Percentiles rank a stretch among this genome's conserved stretches.
Conservation (phyloP, 495 filamentous ascomycete genomes). For the Terfezia boudieri region DNA sequence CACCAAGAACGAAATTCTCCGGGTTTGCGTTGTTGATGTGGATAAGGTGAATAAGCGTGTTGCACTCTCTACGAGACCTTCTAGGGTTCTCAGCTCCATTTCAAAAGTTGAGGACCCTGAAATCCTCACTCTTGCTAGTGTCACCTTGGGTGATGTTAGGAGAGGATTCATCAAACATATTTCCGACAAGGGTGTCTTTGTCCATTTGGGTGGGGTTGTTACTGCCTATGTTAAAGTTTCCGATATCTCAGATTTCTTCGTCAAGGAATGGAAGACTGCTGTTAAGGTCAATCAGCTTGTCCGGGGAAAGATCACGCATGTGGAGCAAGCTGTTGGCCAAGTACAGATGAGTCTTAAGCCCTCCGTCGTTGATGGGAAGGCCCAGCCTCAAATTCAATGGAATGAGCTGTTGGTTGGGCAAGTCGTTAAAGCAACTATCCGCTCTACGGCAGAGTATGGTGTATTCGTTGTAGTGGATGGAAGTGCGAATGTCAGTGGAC, state of each 20-base stretch:
- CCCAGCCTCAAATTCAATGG: slow-evolving; percentile 43
- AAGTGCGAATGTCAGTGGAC: slow-evolving; percentile 64
- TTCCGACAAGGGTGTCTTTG: slow-evolving; percentile 65
- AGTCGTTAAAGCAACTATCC: slow-evolving; percentile 64
- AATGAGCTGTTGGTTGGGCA: slow-evolving; percentile 55
- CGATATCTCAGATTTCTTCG: slow-evolving; percentile 68
- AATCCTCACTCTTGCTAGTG: slow-evolving; percentile 39
- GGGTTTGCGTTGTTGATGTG: slow-evolving; percentile 57
- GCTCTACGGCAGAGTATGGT: slow-evolving; percentile 83
- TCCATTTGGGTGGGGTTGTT: slow-evolving; percentile 55
- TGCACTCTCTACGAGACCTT: slow-evolving; percentile 60
- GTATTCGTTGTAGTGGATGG: slow-evolving; percentile 79
- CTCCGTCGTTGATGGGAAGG: slow-evolving; percentile 49
- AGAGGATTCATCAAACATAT: slow-evolving; percentile 79
- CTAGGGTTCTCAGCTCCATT: slow-evolving; percentile 68
- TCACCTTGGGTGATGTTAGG: slow-evolving; percentile 58
- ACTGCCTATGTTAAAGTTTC: slow-evolving; percentile 61
- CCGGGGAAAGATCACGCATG: slow-evolving; percentile 53
- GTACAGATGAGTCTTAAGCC: slow-evolving; percentile 70
- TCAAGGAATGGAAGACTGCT: slow-evolving; percentile 88
- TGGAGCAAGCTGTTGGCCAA: slow-evolving; percentile 40
- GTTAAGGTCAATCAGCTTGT: slow-evolving; percentile 76
- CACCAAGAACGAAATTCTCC: slow-evolving; percentile 63
- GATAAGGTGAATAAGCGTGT: slow-evolving; percentile 68
- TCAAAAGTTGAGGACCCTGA: slow-evolving; percentile 64